Evolutionary conservation across 768 basidiomycete genomes (phyloP).

Genomic region (Ramaria sp.): DNA sequence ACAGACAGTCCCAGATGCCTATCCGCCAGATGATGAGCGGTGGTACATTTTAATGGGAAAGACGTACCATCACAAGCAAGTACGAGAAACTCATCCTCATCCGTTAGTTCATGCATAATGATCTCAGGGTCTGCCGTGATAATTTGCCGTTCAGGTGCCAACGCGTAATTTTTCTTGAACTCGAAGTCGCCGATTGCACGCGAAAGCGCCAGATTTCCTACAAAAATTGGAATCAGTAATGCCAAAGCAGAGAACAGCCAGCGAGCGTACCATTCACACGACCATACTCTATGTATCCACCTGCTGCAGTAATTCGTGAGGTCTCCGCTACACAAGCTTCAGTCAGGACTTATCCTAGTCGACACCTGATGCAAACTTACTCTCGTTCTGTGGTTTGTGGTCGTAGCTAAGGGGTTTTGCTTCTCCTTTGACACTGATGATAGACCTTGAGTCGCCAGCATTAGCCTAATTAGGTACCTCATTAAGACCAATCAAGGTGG

Average conservation of each 20-base stretch:
- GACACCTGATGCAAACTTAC: constrained; percentile 32
- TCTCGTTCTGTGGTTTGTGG: constrained; percentile 87
- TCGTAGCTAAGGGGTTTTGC: constrained; percentile 87
- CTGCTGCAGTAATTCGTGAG: constrained; percentile 77
- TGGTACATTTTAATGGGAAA: not conserved
- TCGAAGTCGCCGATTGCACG: constrained; percentile 96
- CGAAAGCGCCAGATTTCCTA: constrained; percentile 92
- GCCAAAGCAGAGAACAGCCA: constrained; percentile 1
- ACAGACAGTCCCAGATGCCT: constrained; percentile 97
- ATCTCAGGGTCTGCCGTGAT: constrained; percentile 95
- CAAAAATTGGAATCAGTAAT: not conserved
- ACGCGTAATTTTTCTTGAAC: constrained; percentile 86
- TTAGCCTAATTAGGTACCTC: constrained; percentile 58
- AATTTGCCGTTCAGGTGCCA: constrained; percentile 82
- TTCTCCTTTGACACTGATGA: constrained; percentile 75
- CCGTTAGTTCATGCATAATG: constrained; percentile 65
- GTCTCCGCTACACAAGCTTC: constrained; percentile 51
- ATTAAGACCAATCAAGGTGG: not conserved
- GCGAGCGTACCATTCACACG: constrained; percentile 78
- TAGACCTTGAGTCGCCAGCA: constrained; percentile 91
- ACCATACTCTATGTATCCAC: constrained; percentile 93
- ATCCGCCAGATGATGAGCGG: not conserved
- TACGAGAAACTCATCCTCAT: constrained; percentile 94
- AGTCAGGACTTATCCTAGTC: not conserved
- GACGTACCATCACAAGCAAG: constrained; percentile 88